Conservation (phyloP, 176 grass and related monocot species). For the Elymus sibiricus region DNA sequence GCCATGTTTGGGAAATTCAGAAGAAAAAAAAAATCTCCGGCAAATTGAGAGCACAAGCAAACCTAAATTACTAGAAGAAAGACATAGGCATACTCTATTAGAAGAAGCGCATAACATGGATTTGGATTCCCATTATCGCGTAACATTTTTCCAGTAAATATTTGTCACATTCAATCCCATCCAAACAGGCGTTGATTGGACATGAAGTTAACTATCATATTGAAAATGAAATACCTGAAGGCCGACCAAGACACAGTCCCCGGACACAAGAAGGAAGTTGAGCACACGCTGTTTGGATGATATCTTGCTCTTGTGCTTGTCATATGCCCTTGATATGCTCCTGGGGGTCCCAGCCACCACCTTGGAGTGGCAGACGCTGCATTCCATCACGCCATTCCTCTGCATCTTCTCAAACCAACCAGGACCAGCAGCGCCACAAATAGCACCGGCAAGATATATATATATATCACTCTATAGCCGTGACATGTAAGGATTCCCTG, state of each 20-base stretch:
- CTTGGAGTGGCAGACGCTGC: conserved; percentile 75
- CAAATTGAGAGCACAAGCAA: neutral
- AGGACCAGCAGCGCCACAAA: neutral
- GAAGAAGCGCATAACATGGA: neutral
- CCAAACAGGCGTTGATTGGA: neutral
- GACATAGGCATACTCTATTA: neutral
- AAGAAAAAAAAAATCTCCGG: neutral
- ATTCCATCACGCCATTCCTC: conserved; percentile 78
- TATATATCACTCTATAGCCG: conserved; percentile 1
- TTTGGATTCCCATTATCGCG: neutral
- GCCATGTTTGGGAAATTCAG: neutral
- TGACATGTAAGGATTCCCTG: conserved; percentile 9
- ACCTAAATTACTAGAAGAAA: neutral
- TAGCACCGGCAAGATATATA: neutral
- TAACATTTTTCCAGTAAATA: neutral
- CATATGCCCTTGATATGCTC: conserved; percentile 79
- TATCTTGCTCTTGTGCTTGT: conserved; percentile 83
- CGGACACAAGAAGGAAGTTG: conserved; percentile 69
- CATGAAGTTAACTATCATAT: neutral
- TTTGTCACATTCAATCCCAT: neutral
- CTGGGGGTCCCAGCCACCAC: conserved; percentile 65
- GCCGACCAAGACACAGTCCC: conserved; percentile 87
- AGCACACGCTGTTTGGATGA: conserved; percentile 71
- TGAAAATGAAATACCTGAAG: conserved; percentile 60
- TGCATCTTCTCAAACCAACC: conserved; percentile 52